phyloP scores from a whole-genome alignment of 2,329 filamentous ascomycete genomes.

The Teratosphaeria nubilosa region DNA sequence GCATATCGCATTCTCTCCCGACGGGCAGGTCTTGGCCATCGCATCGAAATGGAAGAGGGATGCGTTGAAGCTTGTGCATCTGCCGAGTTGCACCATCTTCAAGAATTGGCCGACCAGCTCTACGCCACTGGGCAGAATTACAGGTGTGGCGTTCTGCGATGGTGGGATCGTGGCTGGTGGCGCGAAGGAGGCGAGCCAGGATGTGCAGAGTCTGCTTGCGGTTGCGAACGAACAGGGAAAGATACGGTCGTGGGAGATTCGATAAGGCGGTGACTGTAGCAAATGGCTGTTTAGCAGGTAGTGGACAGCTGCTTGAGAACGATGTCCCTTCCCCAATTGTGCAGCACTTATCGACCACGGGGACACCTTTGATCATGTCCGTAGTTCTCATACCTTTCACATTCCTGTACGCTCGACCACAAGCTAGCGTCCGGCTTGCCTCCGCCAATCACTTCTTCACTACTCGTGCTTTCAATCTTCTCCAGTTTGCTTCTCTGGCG shows the following conservation, averaged over 20 bases:
- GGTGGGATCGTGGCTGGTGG: conserved; percentile 23
- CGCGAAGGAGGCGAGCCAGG: conserved; percentile 42
- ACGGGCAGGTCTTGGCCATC: conserved; percentile 83
- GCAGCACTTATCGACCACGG: no score
- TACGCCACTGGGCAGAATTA: conserved; percentile 78
- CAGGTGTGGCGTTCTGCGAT: conserved; percentile 40
- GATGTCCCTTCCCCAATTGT: no score
- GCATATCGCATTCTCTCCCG: conserved; percentile 68
- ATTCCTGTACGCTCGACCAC: neutral
- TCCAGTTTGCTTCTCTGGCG: neutral
- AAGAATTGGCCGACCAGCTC: conserved; percentile 91
- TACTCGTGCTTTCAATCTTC: neutral
- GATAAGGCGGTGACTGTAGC: neutral
- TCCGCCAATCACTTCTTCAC: neutral
- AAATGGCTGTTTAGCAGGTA: no score
- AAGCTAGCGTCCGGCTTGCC: neutral
- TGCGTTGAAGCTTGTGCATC: conserved; percentile 74
- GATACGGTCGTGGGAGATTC: conserved; percentile 82
- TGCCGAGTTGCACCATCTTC: conserved; percentile 89
- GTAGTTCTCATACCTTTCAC: no score
- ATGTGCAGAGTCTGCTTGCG: conserved; percentile 48
- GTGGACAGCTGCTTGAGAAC: no score
- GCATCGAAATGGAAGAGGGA: conserved; percentile 81
- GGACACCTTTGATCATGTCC: no score
- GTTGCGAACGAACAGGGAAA: conserved; percentile 85